These are phyloP conservation scores for Plasmodium gaboni DNA, from an alignment of 169 alveolate genomes.

Conservation along the genomic window DNA sequence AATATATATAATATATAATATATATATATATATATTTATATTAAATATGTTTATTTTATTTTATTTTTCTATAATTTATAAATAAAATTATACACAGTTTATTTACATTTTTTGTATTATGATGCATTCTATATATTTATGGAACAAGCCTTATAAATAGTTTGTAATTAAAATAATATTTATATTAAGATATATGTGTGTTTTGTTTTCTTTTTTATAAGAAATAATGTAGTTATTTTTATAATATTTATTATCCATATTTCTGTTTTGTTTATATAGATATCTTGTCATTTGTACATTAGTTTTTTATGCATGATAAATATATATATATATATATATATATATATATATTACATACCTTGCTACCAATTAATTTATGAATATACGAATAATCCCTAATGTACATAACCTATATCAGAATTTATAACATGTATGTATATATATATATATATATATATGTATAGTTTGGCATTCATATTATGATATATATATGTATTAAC, in stretches of 20 bases:
- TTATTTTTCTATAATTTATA: neutral
- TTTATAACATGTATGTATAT: too few species aligned
- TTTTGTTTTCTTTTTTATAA: conserved; percentile 6
- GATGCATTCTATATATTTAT: conserved; percentile 4
- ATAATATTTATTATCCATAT: conserved; percentile 4
- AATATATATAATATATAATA: conserved; percentile 3
- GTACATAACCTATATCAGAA: neutral
- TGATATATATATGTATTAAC: too few species aligned
- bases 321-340: too few species aligned
- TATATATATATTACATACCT: too few species aligned
- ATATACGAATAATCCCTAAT: conserved; percentile 1
- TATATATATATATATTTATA: neutral
- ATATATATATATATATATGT: too few species aligned
- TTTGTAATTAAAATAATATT: conserved; percentile 2
- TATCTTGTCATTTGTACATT: conserved; percentile 2
- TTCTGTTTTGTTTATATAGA: conserved; percentile 11
- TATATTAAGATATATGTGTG: conserved; percentile 1
- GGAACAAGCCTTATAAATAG: neutral
- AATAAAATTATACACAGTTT: too few species aligned
- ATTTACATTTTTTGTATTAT: neutral
- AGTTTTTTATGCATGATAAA: too few species aligned
- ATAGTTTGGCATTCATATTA: too few species aligned
- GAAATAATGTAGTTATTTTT: conserved; percentile 10
- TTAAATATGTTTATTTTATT: neutral
- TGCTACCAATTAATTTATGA: neutral